Evolutionary conservation across 441 rosid genomes (phyloP), one percentile per base, ranked within the genome.

Genomic region (Kokia cookei): DNA sequence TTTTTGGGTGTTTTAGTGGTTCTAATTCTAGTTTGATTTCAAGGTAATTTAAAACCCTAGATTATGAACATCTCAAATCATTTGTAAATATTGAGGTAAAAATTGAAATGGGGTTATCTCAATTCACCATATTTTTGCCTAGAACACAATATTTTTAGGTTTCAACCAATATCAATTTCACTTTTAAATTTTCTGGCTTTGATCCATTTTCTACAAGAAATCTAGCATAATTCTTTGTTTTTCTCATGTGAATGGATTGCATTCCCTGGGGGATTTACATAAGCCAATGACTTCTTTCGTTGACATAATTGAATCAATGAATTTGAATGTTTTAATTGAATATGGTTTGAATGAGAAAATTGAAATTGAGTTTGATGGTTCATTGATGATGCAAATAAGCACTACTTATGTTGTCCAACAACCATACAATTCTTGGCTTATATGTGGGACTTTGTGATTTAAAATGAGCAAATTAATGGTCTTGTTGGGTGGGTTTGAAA

Each of bases 1-100:
- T 92, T 68, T 82, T 90, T 9, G 88, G 88, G 54, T 92, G 98
- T 82, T 93, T 93, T 15, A 86, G 88, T 5, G 85, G 86, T 10
- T 71, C 86, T 17, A 54, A 54, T 73, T 75, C 82, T 1, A 79
- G 83, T 45, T 77, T 85, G n/a, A 77, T 80, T 29, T 76, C 86
- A 2, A 78, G 74, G 40, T 37, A 10, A 17, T 6, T 27, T 45
- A 19, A 51, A 19, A 2, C 9, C 53, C 32, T 2, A 43, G 22
- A 43, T 40, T 32, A n/a, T 42, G 13, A 22, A 62, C 50, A 63
- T 51, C 51, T 37, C 14, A 35, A 51, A 12, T 15, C 15, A 29
- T 17, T 11, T 48, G 70, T 51, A 47, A 6, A 64, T 59, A 58
- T 35, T 50, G 0, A 67, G 11, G n/a, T 13, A 14, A 13, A 67